Conservation (phyloP, 108 stramenopile genomes). For the Cyclotella baltica region DNA sequence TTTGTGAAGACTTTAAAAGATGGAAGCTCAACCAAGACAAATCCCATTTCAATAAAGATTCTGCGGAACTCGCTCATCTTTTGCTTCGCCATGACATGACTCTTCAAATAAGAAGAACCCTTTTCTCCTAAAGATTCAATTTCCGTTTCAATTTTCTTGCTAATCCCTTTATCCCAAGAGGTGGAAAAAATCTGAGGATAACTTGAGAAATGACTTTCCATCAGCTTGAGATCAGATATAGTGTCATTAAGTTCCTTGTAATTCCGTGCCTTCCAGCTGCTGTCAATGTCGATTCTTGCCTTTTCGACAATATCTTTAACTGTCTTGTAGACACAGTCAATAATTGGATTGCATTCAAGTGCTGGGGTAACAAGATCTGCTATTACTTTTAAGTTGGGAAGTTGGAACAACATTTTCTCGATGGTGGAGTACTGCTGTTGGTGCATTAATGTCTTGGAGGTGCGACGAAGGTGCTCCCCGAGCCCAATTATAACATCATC, state of each 20-base stretch:
- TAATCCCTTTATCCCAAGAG: slow-evolving; percentile 63
- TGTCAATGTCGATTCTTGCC: slow-evolving; percentile 52
- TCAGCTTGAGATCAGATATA: slow-evolving; percentile 56
- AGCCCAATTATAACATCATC: slow-evolving; percentile 43
- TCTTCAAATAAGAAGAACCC: slow-evolving; percentile 34
- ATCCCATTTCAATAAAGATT: slow-evolving; percentile 62
- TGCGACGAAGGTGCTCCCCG: slow-evolving; percentile 30
- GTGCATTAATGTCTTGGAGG: slow-evolving; percentile 35
- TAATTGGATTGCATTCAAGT: slow-evolving; percentile 39
- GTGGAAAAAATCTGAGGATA: slow-evolving; percentile 54
- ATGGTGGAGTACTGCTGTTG: slow-evolving; percentile 59
- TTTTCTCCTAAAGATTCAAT: slow-evolving; percentile 54
- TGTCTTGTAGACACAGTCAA: slow-evolving; percentile 29
- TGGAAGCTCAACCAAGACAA: slow-evolving; percentile 62
- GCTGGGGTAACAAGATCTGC: slow-evolving; percentile 58
- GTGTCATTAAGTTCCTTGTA: slow-evolving; percentile 64
- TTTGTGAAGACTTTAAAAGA: slow-evolving; percentile 57
- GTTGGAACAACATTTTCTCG: slow-evolving; percentile 44
- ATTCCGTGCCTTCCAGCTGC: slow-evolving; percentile 54
- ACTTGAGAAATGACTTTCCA: slow-evolving; percentile 60
- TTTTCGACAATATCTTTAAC: slow-evolving; percentile 55
- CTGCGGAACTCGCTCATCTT: slow-evolving; percentile 57
- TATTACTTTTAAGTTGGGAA: slow-evolving; percentile 45
- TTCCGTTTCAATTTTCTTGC: slow-evolving; percentile 53
- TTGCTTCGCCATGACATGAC: slow-evolving; percentile 48